Conservation (phyloP, 257 asterid genomes). For the Penstemon davidsonii region DNA sequence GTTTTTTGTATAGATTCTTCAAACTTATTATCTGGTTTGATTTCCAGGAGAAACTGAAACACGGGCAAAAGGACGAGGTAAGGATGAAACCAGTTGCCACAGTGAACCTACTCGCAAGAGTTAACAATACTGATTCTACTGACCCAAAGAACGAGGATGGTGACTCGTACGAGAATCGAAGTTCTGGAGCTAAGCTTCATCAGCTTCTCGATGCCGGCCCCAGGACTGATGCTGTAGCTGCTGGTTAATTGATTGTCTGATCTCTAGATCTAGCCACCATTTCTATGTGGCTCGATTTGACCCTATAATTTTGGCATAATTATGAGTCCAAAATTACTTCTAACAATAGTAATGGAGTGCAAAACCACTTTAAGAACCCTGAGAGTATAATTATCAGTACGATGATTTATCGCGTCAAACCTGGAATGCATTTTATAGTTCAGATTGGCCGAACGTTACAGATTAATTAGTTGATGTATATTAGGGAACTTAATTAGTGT, state of each 20-base stretch:
- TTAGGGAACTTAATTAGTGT: constrained; percentile 11
- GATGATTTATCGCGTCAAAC: constrained; percentile 43
- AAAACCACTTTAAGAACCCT: constrained; percentile 22
- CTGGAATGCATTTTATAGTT: constrained; percentile 59
- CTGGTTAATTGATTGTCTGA: constrained; percentile 45
- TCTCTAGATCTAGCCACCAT: neutral
- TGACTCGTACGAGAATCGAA: constrained; percentile 43
- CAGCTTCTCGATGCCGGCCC: constrained; percentile 75
- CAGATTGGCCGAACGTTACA: constrained; percentile 44
- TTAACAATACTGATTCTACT: constrained; percentile 54
- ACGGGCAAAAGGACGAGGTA: constrained; percentile 37
- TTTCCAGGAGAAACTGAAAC: constrained; percentile 66
- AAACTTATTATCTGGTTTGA: neutral
- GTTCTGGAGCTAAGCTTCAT: constrained; percentile 70
- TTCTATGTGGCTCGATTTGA: constrained; percentile 25
- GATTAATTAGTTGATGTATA: constrained; percentile 24
- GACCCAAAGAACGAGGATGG: constrained; percentile 48
- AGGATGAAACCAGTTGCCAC: constrained; percentile 69
- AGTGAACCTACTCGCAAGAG: constrained; percentile 80
- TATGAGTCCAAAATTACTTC: constrained; percentile 62
- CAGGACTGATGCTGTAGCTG: constrained; percentile 84
- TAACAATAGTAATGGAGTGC: constrained; percentile 56
- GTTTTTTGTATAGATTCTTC: neutral
- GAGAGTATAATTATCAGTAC: constrained; percentile 29
- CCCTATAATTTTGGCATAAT: constrained; percentile 69